These are phyloP conservation scores for Curvularia hawaiiensis DNA, from an alignment of 2,329 filamentous ascomycete genomes.

Conservation along the genomic window DNA sequence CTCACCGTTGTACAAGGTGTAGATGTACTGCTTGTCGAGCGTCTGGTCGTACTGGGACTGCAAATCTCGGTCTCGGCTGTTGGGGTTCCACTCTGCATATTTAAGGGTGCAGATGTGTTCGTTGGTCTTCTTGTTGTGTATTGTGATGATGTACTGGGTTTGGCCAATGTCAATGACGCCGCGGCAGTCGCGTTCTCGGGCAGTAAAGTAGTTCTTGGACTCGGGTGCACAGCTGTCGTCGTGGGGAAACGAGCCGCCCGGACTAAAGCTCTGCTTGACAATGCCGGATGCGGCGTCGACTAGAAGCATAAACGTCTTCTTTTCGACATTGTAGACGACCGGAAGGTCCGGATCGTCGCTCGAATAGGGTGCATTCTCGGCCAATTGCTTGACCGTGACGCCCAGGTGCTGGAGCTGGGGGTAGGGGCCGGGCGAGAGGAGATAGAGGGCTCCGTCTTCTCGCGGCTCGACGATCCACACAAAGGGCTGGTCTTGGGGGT, in stretches of 20 bases:
- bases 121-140: slow-evolving; percentile 75
- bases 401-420: slow-evolving; percentile 68
- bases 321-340: slow-evolving; percentile 88
- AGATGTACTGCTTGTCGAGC: slow-evolving; percentile 87
- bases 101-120: slow-evolving; percentile 84
- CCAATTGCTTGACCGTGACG: slow-evolving; percentile 82
- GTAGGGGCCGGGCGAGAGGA: slow-evolving; percentile 74
- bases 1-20: slow-evolving; percentile 82
- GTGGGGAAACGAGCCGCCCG: slow-evolving; percentile 70
- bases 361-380: slow-evolving; percentile 80
- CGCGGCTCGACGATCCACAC: slow-evolving; percentile 95
- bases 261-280: slow-evolving; percentile 83
- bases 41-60: slow-evolving; percentile 79
- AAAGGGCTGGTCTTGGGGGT: slow-evolving; percentile 74
- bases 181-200: slow-evolving; percentile 67
- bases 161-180: slow-evolving; percentile 80
- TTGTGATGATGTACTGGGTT: slow-evolving; percentile 87
- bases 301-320: slow-evolving; percentile 87
- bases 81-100: slow-evolving; percentile 94
- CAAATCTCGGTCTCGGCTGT: slow-evolving; percentile 87
- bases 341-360: slow-evolving; percentile 68
- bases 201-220: slow-evolving; percentile 59
- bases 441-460: slow-evolving; percentile 83
- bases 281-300: slow-evolving; percentile 85
- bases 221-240: slow-evolving; percentile 76